A percentile compares a stretch with the other conserved stretches of the same genome.
phyloP scores from a whole-genome alignment of 371 early-diverging fungal genomes.

The Batkoa obscura region DNA sequence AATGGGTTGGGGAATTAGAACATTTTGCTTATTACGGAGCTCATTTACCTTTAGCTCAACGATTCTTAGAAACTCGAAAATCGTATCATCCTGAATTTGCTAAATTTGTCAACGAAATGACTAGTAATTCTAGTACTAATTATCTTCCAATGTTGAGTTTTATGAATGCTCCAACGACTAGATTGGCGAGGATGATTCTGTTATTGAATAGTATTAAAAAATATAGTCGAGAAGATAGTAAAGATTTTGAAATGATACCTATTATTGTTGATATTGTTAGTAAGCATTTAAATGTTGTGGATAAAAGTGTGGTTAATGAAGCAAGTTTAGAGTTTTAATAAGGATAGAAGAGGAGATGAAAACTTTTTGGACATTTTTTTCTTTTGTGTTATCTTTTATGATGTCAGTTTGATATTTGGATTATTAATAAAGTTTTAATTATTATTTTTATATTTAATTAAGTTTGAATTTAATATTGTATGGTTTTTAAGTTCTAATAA shows the following conservation, averaged over 20 bases:
- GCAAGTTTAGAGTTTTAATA: no score
- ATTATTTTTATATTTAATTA: no score
- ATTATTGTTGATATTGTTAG: constrained; percentile 4
- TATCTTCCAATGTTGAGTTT: not conserved
- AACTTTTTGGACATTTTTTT: no score
- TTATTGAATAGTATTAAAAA: not conserved
- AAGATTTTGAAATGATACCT: not conserved
- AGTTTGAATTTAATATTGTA: no score
- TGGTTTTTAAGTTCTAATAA: no score
- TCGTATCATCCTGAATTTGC: not conserved
- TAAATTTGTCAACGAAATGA: not conserved
- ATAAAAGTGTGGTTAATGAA: no score
- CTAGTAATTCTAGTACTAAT: not conserved
- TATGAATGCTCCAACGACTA: not conserved
- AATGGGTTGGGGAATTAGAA: not conserved
- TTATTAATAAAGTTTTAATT: no score
- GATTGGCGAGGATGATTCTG: not conserved
- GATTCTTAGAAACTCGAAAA: not conserved
- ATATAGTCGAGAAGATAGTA: not conserved
- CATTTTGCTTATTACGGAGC: not conserved
- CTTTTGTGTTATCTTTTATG: no score
- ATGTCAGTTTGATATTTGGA: no score
- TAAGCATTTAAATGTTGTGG: not conserved
- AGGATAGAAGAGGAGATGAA: no score
- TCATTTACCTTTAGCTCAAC: not conserved